phyloP scores from a whole-genome alignment of 805 yeast species.

The Priceomyces melissophilus region DNA sequence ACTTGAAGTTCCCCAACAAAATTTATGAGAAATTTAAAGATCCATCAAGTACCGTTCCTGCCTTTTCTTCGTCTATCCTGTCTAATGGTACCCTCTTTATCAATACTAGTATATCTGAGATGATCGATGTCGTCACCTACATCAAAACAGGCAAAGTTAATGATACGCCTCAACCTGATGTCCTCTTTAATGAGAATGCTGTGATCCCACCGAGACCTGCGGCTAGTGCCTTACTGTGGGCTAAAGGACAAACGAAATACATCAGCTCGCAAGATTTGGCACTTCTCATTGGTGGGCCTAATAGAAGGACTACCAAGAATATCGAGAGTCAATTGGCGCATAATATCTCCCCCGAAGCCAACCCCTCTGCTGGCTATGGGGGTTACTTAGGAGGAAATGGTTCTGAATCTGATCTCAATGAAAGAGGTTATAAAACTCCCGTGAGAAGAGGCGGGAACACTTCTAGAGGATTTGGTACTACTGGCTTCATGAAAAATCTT shows the following conservation, averaged over 20 bases:
- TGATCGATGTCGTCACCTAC: conserved; percentile 21
- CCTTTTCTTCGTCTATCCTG: conserved; percentile 28
- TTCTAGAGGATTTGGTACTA: conserved; percentile 38
- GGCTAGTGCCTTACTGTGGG: conserved; percentile 79
- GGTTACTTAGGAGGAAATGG: conserved; percentile 7
- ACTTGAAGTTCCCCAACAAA: conserved; percentile 36
- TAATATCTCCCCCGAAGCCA: conserved; percentile 44
- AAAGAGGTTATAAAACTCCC: conserved; percentile 45
- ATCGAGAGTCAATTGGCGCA: conserved; percentile 56
- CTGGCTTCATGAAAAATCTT: conserved; percentile 44
- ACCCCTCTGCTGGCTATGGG: conserved; percentile 33
- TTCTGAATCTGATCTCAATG: conserved; percentile 7
- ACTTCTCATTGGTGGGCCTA: conserved; percentile 66
- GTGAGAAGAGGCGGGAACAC: conserved; percentile 33
- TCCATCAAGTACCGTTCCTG: conserved; percentile 10
- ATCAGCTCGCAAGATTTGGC: conserved; percentile 65
- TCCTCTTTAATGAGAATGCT: conserved; percentile 65
- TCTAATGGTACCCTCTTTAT: conserved; percentile 57
- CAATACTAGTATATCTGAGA: conserved; percentile 51
- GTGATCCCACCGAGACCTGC: conserved; percentile 76
- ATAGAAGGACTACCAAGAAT: conserved; percentile 57
- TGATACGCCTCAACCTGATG: conserved; percentile 41
- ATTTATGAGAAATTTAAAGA: conserved; percentile 21
- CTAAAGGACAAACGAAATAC: conserved; percentile 64
- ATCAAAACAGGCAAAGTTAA: conserved; percentile 18